Conservation (phyloP, 176 grass and related monocot genomes). For the Tuctoria greenei region DNA sequence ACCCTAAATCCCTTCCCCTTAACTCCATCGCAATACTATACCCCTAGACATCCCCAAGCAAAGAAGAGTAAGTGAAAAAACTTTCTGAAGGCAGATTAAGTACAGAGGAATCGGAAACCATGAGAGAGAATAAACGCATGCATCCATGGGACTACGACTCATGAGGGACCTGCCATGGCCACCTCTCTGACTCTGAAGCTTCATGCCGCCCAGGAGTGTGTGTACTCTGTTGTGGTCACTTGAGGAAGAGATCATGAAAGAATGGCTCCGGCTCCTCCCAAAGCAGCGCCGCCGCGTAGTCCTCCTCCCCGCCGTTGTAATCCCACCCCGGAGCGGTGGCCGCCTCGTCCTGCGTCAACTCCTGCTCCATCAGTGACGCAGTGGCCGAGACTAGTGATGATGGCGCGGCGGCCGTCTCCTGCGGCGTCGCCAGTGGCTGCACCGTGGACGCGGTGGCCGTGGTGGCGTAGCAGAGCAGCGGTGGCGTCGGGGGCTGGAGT, state of each 20-base stretch:
- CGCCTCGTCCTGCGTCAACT: neutral
- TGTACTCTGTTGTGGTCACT: neutral
- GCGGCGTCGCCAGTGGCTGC: slow-evolving; percentile 27
- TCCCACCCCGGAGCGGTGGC: slow-evolving; percentile 27
- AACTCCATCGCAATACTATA: slow-evolving; percentile 26
- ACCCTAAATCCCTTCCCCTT: slow-evolving; percentile 10
- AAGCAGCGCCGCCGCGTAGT: slow-evolving; percentile 61
- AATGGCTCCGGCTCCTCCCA: slow-evolving; percentile 75
- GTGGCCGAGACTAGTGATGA: neutral
- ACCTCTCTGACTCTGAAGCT: neutral
- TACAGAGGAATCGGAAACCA: slow-evolving; percentile 33
- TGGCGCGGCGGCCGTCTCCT: slow-evolving; percentile 25
- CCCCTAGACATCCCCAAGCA: neutral
- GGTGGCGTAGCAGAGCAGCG: slow-evolving; percentile 30
- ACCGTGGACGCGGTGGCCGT: slow-evolving; percentile 34
- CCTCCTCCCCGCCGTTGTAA: slow-evolving; percentile 47
- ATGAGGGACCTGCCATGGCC: neutral
- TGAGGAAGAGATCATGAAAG: slow-evolving; percentile 62
- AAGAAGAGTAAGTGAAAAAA: neutral
- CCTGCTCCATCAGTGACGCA: neutral
- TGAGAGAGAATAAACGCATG: slow-evolving; percentile 1
- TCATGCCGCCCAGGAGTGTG: no score
- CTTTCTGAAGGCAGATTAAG: neutral
- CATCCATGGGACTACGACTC: neutral
- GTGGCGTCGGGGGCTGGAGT: neutral